Base-by-base conservation (phyloP, 768 basidiomycete species). In the Pholiota conissans region DNA sequence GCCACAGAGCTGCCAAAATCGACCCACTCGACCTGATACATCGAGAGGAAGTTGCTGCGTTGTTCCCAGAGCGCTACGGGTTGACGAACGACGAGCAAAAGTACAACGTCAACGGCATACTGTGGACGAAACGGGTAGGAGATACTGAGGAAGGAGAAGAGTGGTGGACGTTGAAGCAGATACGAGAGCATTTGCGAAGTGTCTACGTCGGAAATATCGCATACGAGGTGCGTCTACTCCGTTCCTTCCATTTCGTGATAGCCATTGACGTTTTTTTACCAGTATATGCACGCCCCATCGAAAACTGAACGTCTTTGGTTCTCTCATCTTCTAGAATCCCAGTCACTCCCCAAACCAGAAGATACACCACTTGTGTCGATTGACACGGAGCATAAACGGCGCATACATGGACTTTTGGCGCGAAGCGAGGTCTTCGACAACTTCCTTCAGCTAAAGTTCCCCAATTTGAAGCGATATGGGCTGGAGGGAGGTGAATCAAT, bases 401-500 rank as follows among this genome's bases (percentile, higher is more conserved):
- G 84, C 47, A 89, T 87, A 26, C 86, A 92, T 61, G 72, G 75
- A 13, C 79, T 95, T 4, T 75, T 97, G 27, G 84, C 84, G 1
- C 76, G 81, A 28, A 92, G 89, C 59, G 93, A 96, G 69, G 84
- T 86, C 29, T 81, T 95, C 46, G 95, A 96, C 64, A 82, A 85
- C 64, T 96, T 94, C 67, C 73, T 94, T 42, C 92, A 93, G 65
- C 76, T 83, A 52, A 94, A 94, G 71, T 96, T 95, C 67, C 93
- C 94, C 0, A 95, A 93, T 71, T 65, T 91, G 69, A 91, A 91
- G 72, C 82, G 90, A 66, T 93, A 93, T 70, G 93, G 91, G 0
- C 78, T 95, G 34, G 94, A 97, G 71, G 95, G 95, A 2, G 95
- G 90, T 1, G 95, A 96, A 74, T 93, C 91, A 2, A 95, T 96